phyloP scores from a whole-genome alignment of 2,329 filamentous ascomycete genomes.

The Bipolaris cookei region DNA sequence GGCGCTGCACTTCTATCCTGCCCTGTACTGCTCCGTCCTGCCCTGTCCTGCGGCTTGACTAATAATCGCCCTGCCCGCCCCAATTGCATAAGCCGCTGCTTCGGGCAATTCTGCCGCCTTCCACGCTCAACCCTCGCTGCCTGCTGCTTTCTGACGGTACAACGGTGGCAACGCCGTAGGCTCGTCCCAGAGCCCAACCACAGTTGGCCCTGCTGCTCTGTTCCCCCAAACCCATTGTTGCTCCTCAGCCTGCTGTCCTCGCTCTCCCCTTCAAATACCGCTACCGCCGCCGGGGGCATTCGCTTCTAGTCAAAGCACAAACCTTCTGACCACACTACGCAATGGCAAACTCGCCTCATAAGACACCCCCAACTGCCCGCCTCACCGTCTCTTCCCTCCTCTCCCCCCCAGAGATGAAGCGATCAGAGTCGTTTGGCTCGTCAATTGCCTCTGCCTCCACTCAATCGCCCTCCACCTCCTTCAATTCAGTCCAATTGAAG shows the following conservation, averaged over 20 bases:
- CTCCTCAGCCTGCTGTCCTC: slow-evolving; percentile 21
- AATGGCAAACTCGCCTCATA: slow-evolving; percentile 41
- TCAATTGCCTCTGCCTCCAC: slow-evolving; percentile 32
- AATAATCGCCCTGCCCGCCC: background rate
- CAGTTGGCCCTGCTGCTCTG: slow-evolving; percentile 15
- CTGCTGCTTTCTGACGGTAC: slow-evolving; percentile 19
- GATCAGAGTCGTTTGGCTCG: slow-evolving; percentile 48
- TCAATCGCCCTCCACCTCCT: slow-evolving; percentile 35
- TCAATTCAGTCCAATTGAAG: slow-evolving; percentile 36
- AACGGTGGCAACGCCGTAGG: slow-evolving; percentile 16
- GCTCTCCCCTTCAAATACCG: slow-evolving; percentile 10
- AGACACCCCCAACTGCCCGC: slow-evolving; percentile 39
- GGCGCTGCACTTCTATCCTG: background rate
- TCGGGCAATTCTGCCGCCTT: slow-evolving; percentile 42
- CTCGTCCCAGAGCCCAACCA: slow-evolving; percentile 20
- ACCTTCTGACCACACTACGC: slow-evolving; percentile 28
- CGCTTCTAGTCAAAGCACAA: slow-evolving; percentile 23
- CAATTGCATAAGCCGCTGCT: slow-evolving; percentile 34
- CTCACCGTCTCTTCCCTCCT: slow-evolving; percentile 49
- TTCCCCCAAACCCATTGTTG: slow-evolving; percentile 10
- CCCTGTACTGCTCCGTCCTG: background rate
- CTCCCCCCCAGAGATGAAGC: slow-evolving; percentile 51
- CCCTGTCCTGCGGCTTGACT: background rate
- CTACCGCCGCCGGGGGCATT: slow-evolving; percentile 8
- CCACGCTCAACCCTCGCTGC: slow-evolving; percentile 33